Conservation (phyloP, 106 monocot genomes). For the Iris macrosiphon region DNA sequence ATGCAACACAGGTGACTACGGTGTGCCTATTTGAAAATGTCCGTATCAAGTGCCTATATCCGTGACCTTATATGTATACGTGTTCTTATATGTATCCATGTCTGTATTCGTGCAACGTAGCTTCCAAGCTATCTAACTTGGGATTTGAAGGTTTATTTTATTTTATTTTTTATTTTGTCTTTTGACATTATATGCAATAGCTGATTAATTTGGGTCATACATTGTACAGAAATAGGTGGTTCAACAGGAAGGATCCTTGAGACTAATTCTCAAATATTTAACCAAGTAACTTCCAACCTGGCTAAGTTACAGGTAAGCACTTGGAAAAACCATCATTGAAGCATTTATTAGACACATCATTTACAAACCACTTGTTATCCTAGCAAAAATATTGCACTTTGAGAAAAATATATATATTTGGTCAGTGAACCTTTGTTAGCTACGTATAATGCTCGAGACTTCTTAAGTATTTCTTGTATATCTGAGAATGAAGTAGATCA, state of each 20-base stretch:
- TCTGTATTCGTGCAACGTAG: too few relatives aligned
- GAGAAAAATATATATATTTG: neutral
- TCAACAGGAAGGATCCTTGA: constrained; percentile 79
- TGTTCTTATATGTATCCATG: too few relatives aligned
- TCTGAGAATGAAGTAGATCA: too few relatives aligned
- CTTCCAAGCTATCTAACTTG: neutral
- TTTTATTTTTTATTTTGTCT: too few relatives aligned
- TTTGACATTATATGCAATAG: neutral
- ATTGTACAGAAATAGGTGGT: constrained; percentile 76
- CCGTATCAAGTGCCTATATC: neutral
- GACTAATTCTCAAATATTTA: constrained; percentile 57
- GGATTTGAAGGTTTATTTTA: neutral
- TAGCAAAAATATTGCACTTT: neutral
- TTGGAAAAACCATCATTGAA: too few relatives aligned
- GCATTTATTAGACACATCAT: neutral
- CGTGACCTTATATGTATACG: too few relatives aligned
- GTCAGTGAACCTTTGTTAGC: neutral
- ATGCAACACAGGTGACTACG: neutral
- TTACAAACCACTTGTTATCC: neutral
- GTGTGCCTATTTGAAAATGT: too few relatives aligned
- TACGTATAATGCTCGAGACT: too few relatives aligned
- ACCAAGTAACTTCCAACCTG: constrained; percentile 71
- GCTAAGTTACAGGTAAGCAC: constrained; percentile 69
- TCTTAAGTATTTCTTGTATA: too few relatives aligned
- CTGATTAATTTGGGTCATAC: constrained; percentile 4